Evolutionary conservation across 805 yeast genomes (phyloP).

Genomic region (Metschnikowia lunata): DNA sequence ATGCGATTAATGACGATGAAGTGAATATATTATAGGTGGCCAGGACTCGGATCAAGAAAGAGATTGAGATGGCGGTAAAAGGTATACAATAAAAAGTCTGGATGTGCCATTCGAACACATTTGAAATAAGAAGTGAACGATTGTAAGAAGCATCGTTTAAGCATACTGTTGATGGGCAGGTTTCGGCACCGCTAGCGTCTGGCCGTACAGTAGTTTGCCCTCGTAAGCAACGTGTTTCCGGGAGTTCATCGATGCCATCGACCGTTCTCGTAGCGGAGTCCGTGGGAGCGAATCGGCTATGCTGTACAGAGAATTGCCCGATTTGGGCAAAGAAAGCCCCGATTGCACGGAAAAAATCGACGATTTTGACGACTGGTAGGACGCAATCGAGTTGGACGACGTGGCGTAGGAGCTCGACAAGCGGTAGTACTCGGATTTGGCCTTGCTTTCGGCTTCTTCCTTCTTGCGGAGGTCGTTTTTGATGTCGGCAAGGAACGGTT

Average conservation of each 20-base stretch:
- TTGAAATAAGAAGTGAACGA: too few relatives aligned
- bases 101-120: too few relatives aligned
- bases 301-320: constrained; percentile 11
- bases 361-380: constrained; percentile 11
- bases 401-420: constrained; percentile 15
- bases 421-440: constrained; percentile 18
- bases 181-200: constrained; percentile 4
- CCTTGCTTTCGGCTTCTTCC: constrained; percentile 11
- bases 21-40: too few relatives aligned
- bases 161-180: neutral
- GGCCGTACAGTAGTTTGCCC: constrained; percentile 1
- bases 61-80: too few relatives aligned
- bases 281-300: constrained; percentile 10
- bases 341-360: constrained; percentile 10
- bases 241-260: constrained; percentile 7
- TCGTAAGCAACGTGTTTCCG: neutral
- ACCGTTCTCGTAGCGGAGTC: constrained; percentile 16
- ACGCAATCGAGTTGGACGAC: constrained; percentile 15
- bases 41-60: too few relatives aligned
- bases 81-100: too few relatives aligned
- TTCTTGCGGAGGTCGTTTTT: constrained; percentile 30
- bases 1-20: too few relatives aligned
- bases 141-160: neutral
- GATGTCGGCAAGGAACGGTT: constrained; percentile 74
- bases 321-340: constrained; percentile 14